These are phyloP conservation scores for Takashimella tepidaria DNA, from an alignment of 1,284 basidiomycete genomes.

Conservation along the genomic window DNA sequence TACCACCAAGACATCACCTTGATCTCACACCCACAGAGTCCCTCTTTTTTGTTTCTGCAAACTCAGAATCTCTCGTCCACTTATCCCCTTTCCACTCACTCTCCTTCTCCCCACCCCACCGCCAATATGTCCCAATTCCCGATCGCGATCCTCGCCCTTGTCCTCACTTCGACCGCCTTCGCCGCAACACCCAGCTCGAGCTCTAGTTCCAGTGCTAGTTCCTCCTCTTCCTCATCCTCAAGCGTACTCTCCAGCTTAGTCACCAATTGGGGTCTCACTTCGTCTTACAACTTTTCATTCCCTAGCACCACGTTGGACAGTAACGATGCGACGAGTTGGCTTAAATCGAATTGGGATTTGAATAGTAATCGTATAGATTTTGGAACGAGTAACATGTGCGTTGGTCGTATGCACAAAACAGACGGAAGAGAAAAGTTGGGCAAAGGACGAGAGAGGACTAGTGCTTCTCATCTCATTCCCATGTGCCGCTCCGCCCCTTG, in stretches of 20 bases:
- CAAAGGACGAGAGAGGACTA: no score
- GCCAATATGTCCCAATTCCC: conserved; percentile 1
- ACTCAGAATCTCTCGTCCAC: no score
- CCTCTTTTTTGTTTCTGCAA: no score
- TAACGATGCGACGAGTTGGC: conserved; percentile 20
- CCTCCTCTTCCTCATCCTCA: neutral
- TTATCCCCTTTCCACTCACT: neutral
- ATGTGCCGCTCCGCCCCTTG: no score
- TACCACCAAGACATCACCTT: no score
- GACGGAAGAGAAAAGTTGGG: no score
- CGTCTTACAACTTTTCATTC: conserved; percentile 24
- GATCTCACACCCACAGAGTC: no score
- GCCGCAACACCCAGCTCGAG: conserved; percentile 2
- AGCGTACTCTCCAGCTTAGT: conserved; percentile 4
- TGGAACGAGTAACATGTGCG: conserved; percentile 31
- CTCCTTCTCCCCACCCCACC: neutral
- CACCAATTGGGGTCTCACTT: conserved; percentile 18
- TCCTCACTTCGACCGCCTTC: neutral
- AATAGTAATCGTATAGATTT: conserved; percentile 29
- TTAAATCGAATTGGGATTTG: conserved; percentile 32
- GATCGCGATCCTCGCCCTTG: conserved; percentile 1
- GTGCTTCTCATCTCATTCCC: no score
- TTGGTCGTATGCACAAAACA: no score
- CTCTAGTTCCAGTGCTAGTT: no score
- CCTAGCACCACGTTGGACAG: conserved; percentile 24